Base-by-base conservation (phyloP, 2,329 filamentous ascomycete species). In the Curvularia lunata region DNA sequence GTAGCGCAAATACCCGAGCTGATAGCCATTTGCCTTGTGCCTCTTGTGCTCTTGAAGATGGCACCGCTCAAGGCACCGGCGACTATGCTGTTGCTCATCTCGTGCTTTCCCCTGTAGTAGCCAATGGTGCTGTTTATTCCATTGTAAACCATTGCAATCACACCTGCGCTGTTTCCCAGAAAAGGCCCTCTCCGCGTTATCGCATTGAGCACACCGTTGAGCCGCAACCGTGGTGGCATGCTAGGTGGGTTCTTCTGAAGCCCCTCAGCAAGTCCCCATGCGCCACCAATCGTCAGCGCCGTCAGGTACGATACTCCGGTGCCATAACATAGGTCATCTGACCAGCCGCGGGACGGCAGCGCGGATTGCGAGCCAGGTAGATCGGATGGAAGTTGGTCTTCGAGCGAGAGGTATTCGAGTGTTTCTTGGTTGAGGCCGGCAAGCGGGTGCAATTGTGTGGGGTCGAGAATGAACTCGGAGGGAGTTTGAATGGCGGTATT, bases 321-420 rank as follows among this genome's bases (percentile, higher is more conserved):
- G 73, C 96, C 95, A 78, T 99, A 99, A 81, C 95, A 98, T 59
- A 99, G 86, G 78, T 99, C 95, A 76, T 99, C 95, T 60, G 93
- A 96, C 88, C 96, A 99, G 76, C 95, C 95, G 77, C 95, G 89
- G 55, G 93, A 97, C 42, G 96, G 95, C 53, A 99, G 86, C 53
- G 93, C 90, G 42, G 94, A 96, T 76, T 91, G 90, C 58, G 88
- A 85, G 72, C 92, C 93, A 48, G 93, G 92, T 19, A 96, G 85
- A 72, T 96, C 88, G 61, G 92, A 92, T 57, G 97, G 87, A 27
- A 89, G 86, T 48, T 92, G 91, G 76, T 99, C 96, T 80, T 99
- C 95, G 73, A 99, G 88, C 25, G 90, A 89, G 65, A 99, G 86
- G 79, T 99, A 99, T 78, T 99, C 95, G 71, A 99, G 88, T 0